Evolutionary conservation across 768 basidiomycete species (phyloP).

Genomic region (Clathrus columnatus): DNA sequence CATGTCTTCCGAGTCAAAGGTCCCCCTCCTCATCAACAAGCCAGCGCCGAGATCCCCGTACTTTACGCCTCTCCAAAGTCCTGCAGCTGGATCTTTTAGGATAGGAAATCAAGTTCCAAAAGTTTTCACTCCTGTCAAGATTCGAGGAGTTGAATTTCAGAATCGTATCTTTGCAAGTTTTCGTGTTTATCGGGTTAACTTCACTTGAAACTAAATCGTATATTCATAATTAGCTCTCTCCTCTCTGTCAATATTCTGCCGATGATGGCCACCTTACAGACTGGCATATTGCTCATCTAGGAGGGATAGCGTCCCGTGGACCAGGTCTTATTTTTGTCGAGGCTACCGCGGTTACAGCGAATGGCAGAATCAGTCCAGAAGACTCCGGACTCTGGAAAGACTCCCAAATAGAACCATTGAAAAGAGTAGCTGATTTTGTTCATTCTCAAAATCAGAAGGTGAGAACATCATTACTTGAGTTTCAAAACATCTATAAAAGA

Average conservation of each 20-base stretch:
- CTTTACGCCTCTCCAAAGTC: slow-evolving; percentile 39
- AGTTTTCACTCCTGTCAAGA: slow-evolving; percentile 46
- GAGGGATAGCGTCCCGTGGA: slow-evolving; percentile 42
- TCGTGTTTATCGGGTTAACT: background rate
- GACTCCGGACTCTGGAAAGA: slow-evolving; percentile 39
- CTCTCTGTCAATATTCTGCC: slow-evolving; percentile 54
- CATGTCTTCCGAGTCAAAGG: background rate
- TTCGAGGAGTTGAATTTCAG: slow-evolving; percentile 42
- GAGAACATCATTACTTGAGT: background rate
- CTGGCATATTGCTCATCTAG: slow-evolving; percentile 53
- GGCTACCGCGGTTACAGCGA: slow-evolving; percentile 52
- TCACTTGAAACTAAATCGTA: background rate
- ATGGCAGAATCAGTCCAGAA: slow-evolving; percentile 59
- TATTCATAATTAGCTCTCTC: slow-evolving; percentile 29
- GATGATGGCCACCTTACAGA: slow-evolving; percentile 41
- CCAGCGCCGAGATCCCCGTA: slow-evolving; percentile 35
- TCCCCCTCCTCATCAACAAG: slow-evolving; percentile 21
- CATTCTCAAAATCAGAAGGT: slow-evolving; percentile 28
- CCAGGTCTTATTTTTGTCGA: slow-evolving; percentile 57
- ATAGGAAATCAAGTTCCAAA: slow-evolving; percentile 30
- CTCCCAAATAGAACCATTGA: slow-evolving; percentile 30
- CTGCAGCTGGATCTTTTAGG: slow-evolving; percentile 36
- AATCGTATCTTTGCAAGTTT: slow-evolving; percentile 39
- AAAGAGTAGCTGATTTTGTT: slow-evolving; percentile 34
- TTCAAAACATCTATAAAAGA: background rate